phyloP scores from a whole-genome alignment of 169 alveolate species.

The Theileria parva region DNA sequence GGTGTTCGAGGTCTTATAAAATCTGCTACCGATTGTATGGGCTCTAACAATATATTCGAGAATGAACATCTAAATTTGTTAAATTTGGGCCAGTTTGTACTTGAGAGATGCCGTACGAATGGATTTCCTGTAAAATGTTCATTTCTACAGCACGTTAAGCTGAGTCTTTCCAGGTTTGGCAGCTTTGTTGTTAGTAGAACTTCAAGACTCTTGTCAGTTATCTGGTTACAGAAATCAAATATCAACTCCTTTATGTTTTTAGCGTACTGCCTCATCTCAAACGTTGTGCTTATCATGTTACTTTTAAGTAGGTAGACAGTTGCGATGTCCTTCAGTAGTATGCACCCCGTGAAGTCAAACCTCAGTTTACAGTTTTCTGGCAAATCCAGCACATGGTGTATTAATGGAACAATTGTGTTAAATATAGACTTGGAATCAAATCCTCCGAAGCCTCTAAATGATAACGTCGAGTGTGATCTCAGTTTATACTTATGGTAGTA shows the following conservation, averaged over 20 bases:
- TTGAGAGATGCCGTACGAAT: slow-evolving; percentile 64
- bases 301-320: slow-evolving; percentile 76
- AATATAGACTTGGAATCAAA: slow-evolving; percentile 67
- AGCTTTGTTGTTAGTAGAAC: slow-evolving; percentile 81
- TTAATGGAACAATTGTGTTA: slow-evolving; percentile 65
- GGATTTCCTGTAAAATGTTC: slow-evolving; percentile 81
- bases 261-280: slow-evolving; percentile 67
- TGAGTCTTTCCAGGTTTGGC: slow-evolving; percentile 79
- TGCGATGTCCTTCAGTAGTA: slow-evolving; percentile 78
- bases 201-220: slow-evolving; percentile 83
- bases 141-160: slow-evolving; percentile 81
- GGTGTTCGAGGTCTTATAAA: slow-evolving; percentile 62
- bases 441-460: slow-evolving; percentile 74
- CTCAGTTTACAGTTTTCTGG: slow-evolving; percentile 64
- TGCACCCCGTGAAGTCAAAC: slow-evolving; percentile 80
- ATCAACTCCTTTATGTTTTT: slow-evolving; percentile 74
- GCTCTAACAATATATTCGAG: slow-evolving; percentile 80
- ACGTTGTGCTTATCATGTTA: slow-evolving; percentile 51
- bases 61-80: slow-evolving; percentile 79
- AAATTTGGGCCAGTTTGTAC: slow-evolving; percentile 81
- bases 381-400: slow-evolving; percentile 52
- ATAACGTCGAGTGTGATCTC: slow-evolving; percentile 56
- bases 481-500: slow-evolving; percentile 66
- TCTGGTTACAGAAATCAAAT: slow-evolving; percentile 82
- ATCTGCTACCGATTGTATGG: slow-evolving; percentile 79